Evolutionary conservation across 805 yeast species (phyloP).

Genomic region (Metschnikowia similis): DNA sequence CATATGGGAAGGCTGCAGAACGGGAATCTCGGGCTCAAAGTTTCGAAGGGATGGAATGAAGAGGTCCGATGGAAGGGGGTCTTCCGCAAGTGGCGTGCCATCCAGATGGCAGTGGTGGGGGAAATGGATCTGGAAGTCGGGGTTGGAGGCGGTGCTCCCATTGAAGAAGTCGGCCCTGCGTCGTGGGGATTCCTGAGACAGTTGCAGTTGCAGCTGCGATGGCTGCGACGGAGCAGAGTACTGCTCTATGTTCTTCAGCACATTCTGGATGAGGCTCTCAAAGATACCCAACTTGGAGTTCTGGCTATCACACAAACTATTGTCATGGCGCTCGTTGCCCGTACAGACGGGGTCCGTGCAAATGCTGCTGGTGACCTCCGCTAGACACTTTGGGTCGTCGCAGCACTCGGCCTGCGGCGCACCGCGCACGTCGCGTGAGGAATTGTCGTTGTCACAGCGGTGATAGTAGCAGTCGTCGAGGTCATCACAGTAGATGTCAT

Average conservation of each 20-base stretch:
- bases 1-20: neutral
- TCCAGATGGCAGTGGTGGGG: conserved; percentile 36
- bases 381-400: conserved; percentile 4
- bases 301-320: conserved; percentile 27
- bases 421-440: neutral
- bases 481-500: conserved; percentile 40
- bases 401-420: conserved; percentile 4
- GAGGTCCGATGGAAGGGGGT: neutral
- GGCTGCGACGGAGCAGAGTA: conserved; percentile 4
- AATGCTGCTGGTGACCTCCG: conserved; percentile 1
- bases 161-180: conserved; percentile 1
- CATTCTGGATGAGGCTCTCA: conserved; percentile 35
- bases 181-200: neutral
- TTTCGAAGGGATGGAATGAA: neutral
- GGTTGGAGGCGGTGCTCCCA: conserved; percentile 4
- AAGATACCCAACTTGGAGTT: conserved; percentile 31
- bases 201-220: neutral
- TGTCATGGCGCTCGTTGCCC: conserved; percentile 10
- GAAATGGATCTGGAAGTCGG: conserved; percentile 32
- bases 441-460: conserved; percentile 26
- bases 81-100: neutral
- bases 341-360: conserved; percentile 5
- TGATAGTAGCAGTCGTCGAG: conserved; percentile 41
- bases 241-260: conserved; percentile 26
- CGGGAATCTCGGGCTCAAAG: neutral